These are phyloP conservation scores for Silene uniflora DNA, from an alignment of 148 eudicot genomes.

Conservation along the genomic window DNA sequence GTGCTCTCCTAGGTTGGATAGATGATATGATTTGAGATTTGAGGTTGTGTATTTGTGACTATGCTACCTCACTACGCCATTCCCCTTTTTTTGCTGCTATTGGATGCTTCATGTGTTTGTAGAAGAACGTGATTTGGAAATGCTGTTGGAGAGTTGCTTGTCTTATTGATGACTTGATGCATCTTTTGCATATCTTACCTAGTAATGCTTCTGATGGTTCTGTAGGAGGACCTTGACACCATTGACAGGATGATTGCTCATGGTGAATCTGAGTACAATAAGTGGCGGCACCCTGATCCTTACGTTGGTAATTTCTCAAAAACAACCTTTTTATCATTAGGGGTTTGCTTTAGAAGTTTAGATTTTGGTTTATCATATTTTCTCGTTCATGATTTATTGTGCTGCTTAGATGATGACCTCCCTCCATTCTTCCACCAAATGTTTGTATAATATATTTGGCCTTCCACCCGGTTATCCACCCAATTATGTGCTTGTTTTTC, in stretches of 20 bases:
- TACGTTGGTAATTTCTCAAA: slow-evolving; percentile 57
- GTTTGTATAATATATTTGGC: too few relatives aligned
- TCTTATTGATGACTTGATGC: not conserved
- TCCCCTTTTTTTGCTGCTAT: not conserved
- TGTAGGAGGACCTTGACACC: slow-evolving; percentile 72
- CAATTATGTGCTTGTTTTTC: too few relatives aligned
- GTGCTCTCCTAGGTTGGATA: not conserved
- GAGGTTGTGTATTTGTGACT: not conserved
- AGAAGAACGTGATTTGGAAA: not conserved
- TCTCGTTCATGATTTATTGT: not conserved
- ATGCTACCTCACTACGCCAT: not conserved
- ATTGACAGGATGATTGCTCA: slow-evolving; percentile 80
- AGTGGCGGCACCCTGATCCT: slow-evolving; percentile 98
- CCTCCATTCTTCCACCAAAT: not conserved
- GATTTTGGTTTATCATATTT: not conserved
- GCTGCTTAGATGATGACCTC: not conserved
- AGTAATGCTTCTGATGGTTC: slow-evolving; percentile 16
- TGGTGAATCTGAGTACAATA: slow-evolving; percentile 73
- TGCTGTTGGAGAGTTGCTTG: not conserved
- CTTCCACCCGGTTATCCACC: too few relatives aligned
- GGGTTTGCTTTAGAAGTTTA: not conserved
- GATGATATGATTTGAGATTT: not conserved
- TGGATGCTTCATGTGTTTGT: not conserved
- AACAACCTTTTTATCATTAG: not conserved
- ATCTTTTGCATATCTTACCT: not conserved